Evolutionary conservation across 805 yeast genomes (phyloP).

Genomic region (Limtongozyma cylindracea): DNA sequence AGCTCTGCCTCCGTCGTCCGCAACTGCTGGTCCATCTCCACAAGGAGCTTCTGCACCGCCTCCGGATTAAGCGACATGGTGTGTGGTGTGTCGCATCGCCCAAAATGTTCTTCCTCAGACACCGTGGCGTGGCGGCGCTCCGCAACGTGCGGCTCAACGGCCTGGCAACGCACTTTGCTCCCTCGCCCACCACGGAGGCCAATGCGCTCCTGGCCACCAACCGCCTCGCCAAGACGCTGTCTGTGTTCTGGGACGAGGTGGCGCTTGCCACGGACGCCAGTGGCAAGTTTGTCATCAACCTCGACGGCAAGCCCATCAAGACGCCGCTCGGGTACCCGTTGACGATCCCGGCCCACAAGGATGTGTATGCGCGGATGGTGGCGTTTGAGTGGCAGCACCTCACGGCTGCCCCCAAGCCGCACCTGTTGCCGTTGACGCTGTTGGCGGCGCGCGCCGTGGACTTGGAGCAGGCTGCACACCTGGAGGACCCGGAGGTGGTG

Average conservation of each 20-base stretch:
- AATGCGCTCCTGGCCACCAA: slow-evolving; percentile 27
- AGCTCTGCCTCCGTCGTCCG: slow-evolving; percentile 33
- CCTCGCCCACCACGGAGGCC: no score
- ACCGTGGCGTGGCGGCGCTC: no score
- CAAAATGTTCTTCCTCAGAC: slow-evolving; percentile 2
- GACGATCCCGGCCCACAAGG: slow-evolving; percentile 31
- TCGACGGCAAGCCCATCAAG: slow-evolving; percentile 54
- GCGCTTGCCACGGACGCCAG: slow-evolving; percentile 10
- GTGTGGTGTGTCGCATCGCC: slow-evolving; percentile 1
- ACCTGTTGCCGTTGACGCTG: slow-evolving; percentile 70
- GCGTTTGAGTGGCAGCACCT: slow-evolving; percentile 75
- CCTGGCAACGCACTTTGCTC: no score
- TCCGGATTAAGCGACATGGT: slow-evolving; percentile 18
- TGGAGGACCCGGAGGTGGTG: slow-evolving; percentile 14
- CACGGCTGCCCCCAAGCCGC: slow-evolving; percentile 39
- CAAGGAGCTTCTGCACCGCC: slow-evolving; percentile 23
- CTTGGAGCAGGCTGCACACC: slow-evolving; percentile 13
- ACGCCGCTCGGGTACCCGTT: slow-evolving; percentile 67
- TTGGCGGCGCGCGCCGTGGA: slow-evolving; percentile 75
- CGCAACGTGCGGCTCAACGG: no score
- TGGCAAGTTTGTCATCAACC: slow-evolving; percentile 21
- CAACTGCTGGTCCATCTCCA: slow-evolving; percentile 45
- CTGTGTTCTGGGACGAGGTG: slow-evolving; percentile 68
- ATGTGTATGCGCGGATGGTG: slow-evolving; percentile 44
- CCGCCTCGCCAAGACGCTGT: slow-evolving; percentile 37